Conservation (phyloP, 106 monocot genomes). For the Iris macrosiphon region DNA sequence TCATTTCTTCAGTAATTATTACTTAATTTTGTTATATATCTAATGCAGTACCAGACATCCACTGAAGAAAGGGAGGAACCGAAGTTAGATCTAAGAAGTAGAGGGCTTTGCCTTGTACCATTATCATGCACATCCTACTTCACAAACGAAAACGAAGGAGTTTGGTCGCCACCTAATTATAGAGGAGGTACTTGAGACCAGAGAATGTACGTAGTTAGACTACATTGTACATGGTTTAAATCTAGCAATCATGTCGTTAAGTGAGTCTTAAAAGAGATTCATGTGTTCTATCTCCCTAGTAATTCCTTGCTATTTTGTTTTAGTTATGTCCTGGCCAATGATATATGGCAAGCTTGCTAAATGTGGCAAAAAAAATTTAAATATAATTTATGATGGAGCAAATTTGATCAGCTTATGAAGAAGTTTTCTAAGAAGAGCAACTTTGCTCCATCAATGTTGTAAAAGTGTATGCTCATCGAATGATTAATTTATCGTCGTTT, state of each 20-base stretch:
- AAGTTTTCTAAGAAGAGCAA: too few species aligned
- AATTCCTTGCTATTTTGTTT: too few species aligned
- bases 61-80: slow-evolving; percentile 30
- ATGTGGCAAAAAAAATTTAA: too few species aligned
- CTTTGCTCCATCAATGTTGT: too few species aligned
- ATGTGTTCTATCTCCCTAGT: too few species aligned
- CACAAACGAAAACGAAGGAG: slow-evolving; percentile 50
- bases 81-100: slow-evolving; percentile 54
- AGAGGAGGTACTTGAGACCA: slow-evolving; percentile 32
- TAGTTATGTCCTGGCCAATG: too few species aligned
- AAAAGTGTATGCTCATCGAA: too few species aligned
- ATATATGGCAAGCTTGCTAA: too few species aligned
- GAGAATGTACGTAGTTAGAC: background rate
- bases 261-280: background rate
- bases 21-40: background rate
- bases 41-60: slow-evolving; percentile 7
- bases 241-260: slow-evolving; percentile 4
- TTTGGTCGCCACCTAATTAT: slow-evolving; percentile 52
- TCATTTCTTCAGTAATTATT: background rate
- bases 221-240: background rate
- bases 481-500: too few species aligned
- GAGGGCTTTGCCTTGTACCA: slow-evolving; percentile 90
- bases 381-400: too few species aligned
- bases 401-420: too few species aligned
- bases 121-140: slow-evolving; percentile 80